Evolutionary conservation across 495 filamentous ascomycete genomes (phyloP).

Genomic region (Penicillium canariense): DNA sequence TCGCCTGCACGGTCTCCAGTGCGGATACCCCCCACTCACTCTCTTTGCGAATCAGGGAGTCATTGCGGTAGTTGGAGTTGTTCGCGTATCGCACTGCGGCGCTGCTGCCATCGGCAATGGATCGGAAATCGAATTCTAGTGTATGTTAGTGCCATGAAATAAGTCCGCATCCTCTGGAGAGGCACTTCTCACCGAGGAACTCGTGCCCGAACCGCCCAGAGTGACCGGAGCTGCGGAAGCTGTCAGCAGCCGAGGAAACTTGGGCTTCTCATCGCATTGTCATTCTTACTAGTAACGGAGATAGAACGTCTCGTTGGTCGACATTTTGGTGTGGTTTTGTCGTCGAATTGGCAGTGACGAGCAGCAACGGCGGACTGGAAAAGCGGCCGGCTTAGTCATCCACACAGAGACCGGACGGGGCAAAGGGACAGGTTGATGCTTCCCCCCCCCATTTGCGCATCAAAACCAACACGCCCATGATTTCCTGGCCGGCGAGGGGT

Average conservation of each 20-base stretch:
- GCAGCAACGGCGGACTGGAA: conserved; percentile 23
- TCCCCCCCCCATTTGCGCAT: conserved; percentile 31
- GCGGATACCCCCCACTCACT: conserved; percentile 58
- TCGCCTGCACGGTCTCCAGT: neutral
- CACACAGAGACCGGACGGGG: conserved; percentile 48
- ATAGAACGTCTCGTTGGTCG: conserved; percentile 82
- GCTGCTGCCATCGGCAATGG: conserved; percentile 89
- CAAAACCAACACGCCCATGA: conserved; percentile 38
- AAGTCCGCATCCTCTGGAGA: neutral
- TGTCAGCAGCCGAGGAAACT: conserved; percentile 51
- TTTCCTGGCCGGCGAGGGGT: conserved; percentile 43
- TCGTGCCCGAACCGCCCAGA: conserved; percentile 98
- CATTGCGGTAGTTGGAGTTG: conserved; percentile 99
- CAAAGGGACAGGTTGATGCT: conserved; percentile 48
- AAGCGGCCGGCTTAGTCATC: conserved; percentile 47
- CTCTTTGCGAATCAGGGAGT: conserved; percentile 98
- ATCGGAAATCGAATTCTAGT: conserved; percentile 93
- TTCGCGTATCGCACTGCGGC: conserved; percentile 96
- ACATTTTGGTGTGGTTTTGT: conserved; percentile 35
- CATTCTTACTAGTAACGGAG: conserved; percentile 87
- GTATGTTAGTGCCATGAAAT: conserved; percentile 27
- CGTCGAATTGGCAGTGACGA: conserved; percentile 12
- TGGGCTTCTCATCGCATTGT: conserved; percentile 31
- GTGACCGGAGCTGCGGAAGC: conserved; percentile 77
- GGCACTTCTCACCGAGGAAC: conserved; percentile 72